These are phyloP conservation scores for Candida dajiaensis DNA, from an alignment of 805 yeast species.

Conservation along the genomic window DNA sequence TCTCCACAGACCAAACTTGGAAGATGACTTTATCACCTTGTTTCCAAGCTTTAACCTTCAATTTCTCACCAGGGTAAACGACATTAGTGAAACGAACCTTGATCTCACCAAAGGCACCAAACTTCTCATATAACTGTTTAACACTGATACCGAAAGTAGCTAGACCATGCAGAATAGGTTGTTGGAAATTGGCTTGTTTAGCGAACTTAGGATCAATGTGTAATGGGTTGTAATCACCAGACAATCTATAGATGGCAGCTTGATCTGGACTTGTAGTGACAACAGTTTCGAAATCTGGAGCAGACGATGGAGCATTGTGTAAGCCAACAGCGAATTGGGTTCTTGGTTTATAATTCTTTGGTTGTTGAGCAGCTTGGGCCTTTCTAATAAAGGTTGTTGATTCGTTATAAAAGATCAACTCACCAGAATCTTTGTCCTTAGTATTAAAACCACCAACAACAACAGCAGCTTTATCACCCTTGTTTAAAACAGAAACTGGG, in stretches of 20 bases:
- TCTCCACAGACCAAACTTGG: constrained; percentile 77
- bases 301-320: constrained; percentile 55
- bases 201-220: constrained; percentile 94
- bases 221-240: constrained; percentile 93
- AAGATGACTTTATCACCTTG: constrained; percentile 57
- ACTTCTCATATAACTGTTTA: constrained; percentile 71
- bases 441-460: constrained; percentile 71
- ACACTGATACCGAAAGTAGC: constrained; percentile 80
- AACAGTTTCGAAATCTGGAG: constrained; percentile 61
- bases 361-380: constrained; percentile 41
- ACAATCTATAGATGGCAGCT: constrained; percentile 85
- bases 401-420: constrained; percentile 69
- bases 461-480: constrained; percentile 77
- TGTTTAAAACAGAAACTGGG: constrained; percentile 75
- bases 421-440: constrained; percentile 61
- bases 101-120: constrained; percentile 75
- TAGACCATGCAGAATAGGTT: constrained; percentile 91
- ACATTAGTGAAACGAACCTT: constrained; percentile 88
- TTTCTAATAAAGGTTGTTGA: constrained; percentile 83
- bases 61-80: constrained; percentile 92
- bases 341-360: constrained; percentile 39
- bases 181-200: constrained; percentile 73
- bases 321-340: constrained; percentile 54
- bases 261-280: constrained; percentile 60
- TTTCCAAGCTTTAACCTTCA: constrained; percentile 82